A percentile compares a stretch with the other conserved stretches of the same genome.
These are phyloP conservation scores for Cytospora paraplurivora DNA, from an alignment of 2,329 filamentous ascomycete species.

Conservation along the genomic window DNA sequence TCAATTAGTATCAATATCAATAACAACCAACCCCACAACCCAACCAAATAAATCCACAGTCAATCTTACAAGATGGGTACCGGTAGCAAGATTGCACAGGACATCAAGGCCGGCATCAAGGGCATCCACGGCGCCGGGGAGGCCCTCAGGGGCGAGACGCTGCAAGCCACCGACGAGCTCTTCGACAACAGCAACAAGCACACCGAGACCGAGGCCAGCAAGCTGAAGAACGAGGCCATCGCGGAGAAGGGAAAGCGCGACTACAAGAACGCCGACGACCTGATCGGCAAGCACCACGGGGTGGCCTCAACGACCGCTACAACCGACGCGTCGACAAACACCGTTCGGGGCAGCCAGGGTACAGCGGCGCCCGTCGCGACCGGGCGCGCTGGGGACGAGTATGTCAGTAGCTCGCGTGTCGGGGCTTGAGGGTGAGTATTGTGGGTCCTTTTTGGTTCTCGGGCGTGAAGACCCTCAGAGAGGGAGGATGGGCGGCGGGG, in stretches of 20 bases:
- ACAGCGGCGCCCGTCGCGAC: conserved; percentile 2
- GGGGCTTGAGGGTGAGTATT: not conserved
- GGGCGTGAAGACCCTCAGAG: too few relatives aligned
- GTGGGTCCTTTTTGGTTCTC: too few relatives aligned
- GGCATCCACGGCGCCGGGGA: conserved; percentile 39
- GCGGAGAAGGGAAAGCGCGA: conserved; percentile 40
- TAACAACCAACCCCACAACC: not conserved
- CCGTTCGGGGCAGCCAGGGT: not conserved
- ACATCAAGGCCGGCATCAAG: conserved; percentile 38
- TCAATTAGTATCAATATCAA: not conserved
- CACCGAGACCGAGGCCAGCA: conserved; percentile 32
- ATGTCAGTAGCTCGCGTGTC: not conserved
- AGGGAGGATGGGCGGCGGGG: too few relatives aligned
- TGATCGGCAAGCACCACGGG: conserved; percentile 34
- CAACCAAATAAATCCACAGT: not conserved
- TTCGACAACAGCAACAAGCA: conserved; percentile 35
- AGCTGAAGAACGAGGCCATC: conserved; percentile 36
- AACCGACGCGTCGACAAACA: not conserved
- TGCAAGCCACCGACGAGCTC: conserved; percentile 36
- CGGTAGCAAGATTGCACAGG: conserved; percentile 34
- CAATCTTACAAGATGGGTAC: conserved; percentile 32
- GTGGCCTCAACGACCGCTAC: not conserved
- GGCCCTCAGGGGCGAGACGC: conserved; percentile 36
- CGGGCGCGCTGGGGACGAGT: not conserved
- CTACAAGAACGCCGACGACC: conserved; percentile 37